Base-by-base conservation (phyloP, 805 yeast species). In the Ogataea salicorniae region DNA sequence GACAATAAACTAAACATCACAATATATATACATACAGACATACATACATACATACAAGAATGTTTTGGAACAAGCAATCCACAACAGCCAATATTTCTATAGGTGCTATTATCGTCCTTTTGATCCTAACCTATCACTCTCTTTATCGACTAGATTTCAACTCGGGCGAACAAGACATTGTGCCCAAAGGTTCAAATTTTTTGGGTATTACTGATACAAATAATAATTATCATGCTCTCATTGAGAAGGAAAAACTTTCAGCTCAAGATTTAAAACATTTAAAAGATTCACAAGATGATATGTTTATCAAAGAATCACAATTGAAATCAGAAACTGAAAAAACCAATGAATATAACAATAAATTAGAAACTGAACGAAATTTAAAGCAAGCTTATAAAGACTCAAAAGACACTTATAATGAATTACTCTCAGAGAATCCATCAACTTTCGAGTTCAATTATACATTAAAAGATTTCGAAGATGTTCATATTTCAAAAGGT, bases 401-500 rank as follows among this genome's bases (percentile, higher is more conserved):
- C 6, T 15, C 44, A 11, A 34, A 34, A 41, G 18, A 15, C n/a
- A 41, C n/a, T 15, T 35, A 20, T 35, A n/a, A 34, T 5, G 1
- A 17, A 4, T 22, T 22, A 13, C 7, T 6, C 5, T 3, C 3
- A 13, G 4, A 23, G 14, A 29, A 36, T 26, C 45, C 45, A 13
- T 17, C 20, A 17, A 17, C 37, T 17, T 36, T 42, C 18, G 15
- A 23, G 8, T 9, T 39, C 8, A 39, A 41, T 13, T 48, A 29
- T 22, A 11, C 33, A n/a, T 23, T 36, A 5, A 17, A 41, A 5
- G 46, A 47, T 20, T 37, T 37, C 11, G 15, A 36, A 6, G 16
- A 43, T 23, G 18, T 47, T 5, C 39, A 42, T 37, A 41, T 44
- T 5, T 9, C 41, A 4, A 29, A 26, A 2, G 54, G 53, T 26